Evolutionary conservation across 352 stramenopile genomes (phyloP).

Genomic region (Saprolegnia diclina): DNA sequence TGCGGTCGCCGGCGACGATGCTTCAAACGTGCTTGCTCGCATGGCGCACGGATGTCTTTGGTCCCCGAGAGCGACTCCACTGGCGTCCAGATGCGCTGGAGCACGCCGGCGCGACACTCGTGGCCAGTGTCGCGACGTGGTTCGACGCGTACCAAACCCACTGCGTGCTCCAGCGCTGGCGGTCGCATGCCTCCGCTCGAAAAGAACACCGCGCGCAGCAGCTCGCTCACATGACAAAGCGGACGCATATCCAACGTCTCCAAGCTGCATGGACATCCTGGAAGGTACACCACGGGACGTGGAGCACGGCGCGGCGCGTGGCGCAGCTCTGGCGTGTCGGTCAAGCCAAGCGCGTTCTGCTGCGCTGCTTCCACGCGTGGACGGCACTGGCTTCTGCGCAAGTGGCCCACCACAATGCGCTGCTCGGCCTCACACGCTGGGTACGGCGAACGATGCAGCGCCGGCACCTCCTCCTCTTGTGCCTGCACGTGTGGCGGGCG

Average conservation of each 20-base stretch:
- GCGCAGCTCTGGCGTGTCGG: background rate
- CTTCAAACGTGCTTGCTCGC: background rate
- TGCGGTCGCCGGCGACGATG: background rate
- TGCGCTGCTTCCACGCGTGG: slow-evolving; percentile 5
- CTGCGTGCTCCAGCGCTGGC: background rate
- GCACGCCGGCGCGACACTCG: background rate
- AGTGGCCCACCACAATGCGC: background rate
- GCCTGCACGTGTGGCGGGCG: slow-evolving; percentile 2
- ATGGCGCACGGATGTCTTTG: background rate
- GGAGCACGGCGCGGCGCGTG: background rate
- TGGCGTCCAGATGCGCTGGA: background rate
- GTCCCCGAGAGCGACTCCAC: background rate
- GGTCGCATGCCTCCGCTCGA: too few relatives aligned
- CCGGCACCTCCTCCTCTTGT: background rate
- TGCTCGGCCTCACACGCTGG: background rate
- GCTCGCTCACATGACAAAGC: background rate
- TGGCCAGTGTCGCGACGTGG: background rate
- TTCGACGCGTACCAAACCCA: background rate
- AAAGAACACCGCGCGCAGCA: background rate
- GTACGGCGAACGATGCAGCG: background rate
- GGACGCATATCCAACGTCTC: too few relatives aligned
- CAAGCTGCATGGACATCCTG: background rate
- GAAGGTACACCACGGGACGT: background rate
- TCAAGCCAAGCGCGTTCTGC: background rate
- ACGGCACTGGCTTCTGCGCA: background rate